phyloP scores from a whole-genome alignment of 805 yeast species.

The Candida oleophila region DNA sequence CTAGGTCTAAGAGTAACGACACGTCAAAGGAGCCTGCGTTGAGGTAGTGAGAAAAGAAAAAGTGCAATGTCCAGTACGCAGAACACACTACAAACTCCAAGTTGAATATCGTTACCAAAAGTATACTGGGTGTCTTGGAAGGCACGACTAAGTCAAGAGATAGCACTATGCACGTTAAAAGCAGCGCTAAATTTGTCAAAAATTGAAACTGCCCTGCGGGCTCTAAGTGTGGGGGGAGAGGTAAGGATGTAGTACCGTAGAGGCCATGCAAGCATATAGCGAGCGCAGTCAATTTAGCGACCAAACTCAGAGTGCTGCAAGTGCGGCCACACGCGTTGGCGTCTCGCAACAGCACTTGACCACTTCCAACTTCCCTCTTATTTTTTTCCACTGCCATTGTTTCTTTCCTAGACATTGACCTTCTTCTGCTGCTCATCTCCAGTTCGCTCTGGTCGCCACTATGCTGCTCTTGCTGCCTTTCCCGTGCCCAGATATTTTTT shows the following conservation, averaged over 20 bases:
- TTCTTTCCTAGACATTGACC: too few relatives aligned
- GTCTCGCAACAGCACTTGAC: too few relatives aligned
- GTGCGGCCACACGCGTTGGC: too few relatives aligned
- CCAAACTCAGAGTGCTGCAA: too few relatives aligned
- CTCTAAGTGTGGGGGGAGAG: conserved; percentile 18
- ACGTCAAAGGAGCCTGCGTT: conserved; percentile 17
- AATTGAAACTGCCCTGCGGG: conserved; percentile 24
- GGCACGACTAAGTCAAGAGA: conserved; percentile 2
- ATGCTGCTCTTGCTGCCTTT: too few relatives aligned
- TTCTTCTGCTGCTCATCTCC: too few relatives aligned
- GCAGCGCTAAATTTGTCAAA: conserved; percentile 21
- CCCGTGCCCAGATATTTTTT: too few relatives aligned
- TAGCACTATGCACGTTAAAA: conserved; percentile 6
- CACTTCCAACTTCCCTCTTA: too few relatives aligned
- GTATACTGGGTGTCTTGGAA: not conserved
- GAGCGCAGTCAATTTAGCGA: too few relatives aligned
- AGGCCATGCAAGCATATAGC: conserved; percentile 11
- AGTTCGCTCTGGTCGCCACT: too few relatives aligned
- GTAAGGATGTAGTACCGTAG: conserved; percentile 13
- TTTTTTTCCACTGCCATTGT: too few relatives aligned
- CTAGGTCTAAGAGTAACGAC: conserved; percentile 16
- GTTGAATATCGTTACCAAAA: conserved; percentile 14
- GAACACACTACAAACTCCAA: conserved; percentile 22
- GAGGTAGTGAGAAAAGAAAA: conserved; percentile 15
- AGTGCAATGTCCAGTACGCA: conserved; percentile 21